A percentile compares a stretch with the other conserved stretches of the same genome.
Evolutionary conservation across 108 stramenopile species (phyloP).

Genomic region (Epithemia pelagica): DNA sequence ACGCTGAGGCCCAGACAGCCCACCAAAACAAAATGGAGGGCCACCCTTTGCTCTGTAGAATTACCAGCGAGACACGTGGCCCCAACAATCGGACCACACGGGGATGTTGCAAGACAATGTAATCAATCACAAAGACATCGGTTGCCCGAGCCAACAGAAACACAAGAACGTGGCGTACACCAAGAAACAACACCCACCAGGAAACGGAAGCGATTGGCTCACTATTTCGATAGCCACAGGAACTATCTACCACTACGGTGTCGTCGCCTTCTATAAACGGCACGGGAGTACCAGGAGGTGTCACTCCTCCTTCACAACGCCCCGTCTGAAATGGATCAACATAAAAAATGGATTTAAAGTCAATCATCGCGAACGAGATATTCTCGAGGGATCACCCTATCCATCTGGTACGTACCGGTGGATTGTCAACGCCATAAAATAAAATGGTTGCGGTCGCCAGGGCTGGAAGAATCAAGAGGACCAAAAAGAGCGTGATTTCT

Average conservation of each 20-base stretch:
- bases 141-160: slow-evolving; percentile 13
- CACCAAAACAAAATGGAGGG: slow-evolving; percentile 33
- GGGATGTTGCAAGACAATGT: slow-evolving; percentile 17
- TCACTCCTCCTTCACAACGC: no score
- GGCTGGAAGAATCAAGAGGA: slow-evolving; percentile 14
- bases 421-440: slow-evolving; percentile 31
- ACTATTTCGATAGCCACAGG: slow-evolving; percentile 3
- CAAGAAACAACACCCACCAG: slow-evolving; percentile 30
- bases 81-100: slow-evolving; percentile 16
- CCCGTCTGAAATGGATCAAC: neutral
- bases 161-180: slow-evolving; percentile 24
- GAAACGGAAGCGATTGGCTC: slow-evolving; percentile 16
- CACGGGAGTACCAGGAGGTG: no score
- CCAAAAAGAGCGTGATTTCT: neutral
- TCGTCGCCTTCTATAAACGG: no score
- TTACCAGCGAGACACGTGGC: slow-evolving; percentile 28
- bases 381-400: neutral
- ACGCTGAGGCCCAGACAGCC: slow-evolving; percentile 13
- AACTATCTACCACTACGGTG: neutral
- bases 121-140: slow-evolving; percentile 32
- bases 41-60: slow-evolving; percentile 49
- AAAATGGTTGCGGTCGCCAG: slow-evolving; percentile 15
- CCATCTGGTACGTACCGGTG: slow-evolving; percentile 8
- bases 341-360: neutral
- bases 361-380: neutral